Evolutionary conservation across 441 rosid species (phyloP).

Genomic region (Metrosideros polymorpha): DNA sequence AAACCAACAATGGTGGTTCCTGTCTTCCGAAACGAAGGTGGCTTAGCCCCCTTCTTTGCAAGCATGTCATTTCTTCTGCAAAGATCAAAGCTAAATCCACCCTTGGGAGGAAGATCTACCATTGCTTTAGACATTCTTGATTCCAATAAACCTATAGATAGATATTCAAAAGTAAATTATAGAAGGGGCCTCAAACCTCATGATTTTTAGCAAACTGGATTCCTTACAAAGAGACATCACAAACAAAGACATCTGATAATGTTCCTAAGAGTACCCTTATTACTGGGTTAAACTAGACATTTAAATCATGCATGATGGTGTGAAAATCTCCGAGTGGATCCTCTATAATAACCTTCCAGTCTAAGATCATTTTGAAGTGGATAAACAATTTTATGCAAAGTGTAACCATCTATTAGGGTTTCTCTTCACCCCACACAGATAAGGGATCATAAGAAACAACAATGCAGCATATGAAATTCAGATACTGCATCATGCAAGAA

Average conservation of each 20-base stretch:
- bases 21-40: conserved; percentile 73
- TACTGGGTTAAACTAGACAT: background rate
- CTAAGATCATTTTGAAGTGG: background rate
- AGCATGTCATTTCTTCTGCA: conserved; percentile 85
- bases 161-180: background rate
- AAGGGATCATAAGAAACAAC: background rate
- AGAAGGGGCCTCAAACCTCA: background rate
- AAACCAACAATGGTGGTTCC: conserved; percentile 97
- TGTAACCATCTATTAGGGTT: background rate
- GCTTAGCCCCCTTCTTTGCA: conserved; percentile 49
- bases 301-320: background rate
- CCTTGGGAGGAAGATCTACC: conserved; percentile 51
- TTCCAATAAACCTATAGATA: background rate
- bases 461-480: background rate
- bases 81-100: conserved; percentile 91
- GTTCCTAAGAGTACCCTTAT: background rate
- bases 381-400: background rate
- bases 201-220: background rate
- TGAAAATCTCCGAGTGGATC: background rate
- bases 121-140: conserved; percentile 30
- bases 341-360: background rate
- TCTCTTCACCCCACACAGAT: background rate
- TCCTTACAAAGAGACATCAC: background rate
- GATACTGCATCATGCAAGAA: background rate
- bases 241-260: background rate